These are phyloP conservation scores for Tulasnella sp. DNA, from an alignment of 768 basidiomycete genomes.

Conservation along the genomic window DNA sequence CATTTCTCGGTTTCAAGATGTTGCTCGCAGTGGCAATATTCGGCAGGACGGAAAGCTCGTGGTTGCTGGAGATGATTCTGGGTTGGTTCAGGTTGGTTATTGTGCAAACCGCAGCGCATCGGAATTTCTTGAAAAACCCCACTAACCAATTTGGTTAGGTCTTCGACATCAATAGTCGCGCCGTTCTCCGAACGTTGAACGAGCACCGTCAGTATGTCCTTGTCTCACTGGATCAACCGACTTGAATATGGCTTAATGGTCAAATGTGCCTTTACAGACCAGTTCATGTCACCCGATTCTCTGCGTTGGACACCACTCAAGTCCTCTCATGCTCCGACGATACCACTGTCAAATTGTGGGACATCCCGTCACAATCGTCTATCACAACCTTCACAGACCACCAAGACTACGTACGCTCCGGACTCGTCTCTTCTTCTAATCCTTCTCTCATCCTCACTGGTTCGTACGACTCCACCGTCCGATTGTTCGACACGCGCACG, in stretches of 20 bases:
- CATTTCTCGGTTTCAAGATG: slow-evolving; percentile 93
- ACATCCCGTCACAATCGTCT: slow-evolving; percentile 79
- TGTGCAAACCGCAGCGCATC: not conserved
- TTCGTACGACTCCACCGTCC: slow-evolving; percentile 86
- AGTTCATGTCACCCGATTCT: slow-evolving; percentile 91
- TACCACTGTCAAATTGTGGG: slow-evolving; percentile 88
- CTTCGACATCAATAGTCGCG: slow-evolving; percentile 88
- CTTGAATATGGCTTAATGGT: not conserved
- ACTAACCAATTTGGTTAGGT: slow-evolving; percentile 37
- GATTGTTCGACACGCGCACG: slow-evolving; percentile 78
- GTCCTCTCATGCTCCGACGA: slow-evolving; percentile 94
- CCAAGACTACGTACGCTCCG: slow-evolving; percentile 92
- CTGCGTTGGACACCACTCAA: slow-evolving; percentile 65
- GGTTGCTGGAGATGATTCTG: slow-evolving; percentile 90
- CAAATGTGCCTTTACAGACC: slow-evolving; percentile 39
- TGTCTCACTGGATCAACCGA: not conserved
- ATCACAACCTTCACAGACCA: slow-evolving; percentile 74
- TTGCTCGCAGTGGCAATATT: slow-evolving; percentile 80
- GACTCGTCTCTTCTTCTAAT: slow-evolving; percentile 71
- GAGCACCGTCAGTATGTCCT: slow-evolving; percentile 69
- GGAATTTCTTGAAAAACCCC: not conserved
- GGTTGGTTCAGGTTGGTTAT: slow-evolving; percentile 56
- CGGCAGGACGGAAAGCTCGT: slow-evolving; percentile 90
- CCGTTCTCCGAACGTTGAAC: slow-evolving; percentile 85
- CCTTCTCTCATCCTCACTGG: slow-evolving; percentile 83